Evolutionary conservation across 306 rosid species (phyloP).

Genomic region (Fagus sylvatica): DNA sequence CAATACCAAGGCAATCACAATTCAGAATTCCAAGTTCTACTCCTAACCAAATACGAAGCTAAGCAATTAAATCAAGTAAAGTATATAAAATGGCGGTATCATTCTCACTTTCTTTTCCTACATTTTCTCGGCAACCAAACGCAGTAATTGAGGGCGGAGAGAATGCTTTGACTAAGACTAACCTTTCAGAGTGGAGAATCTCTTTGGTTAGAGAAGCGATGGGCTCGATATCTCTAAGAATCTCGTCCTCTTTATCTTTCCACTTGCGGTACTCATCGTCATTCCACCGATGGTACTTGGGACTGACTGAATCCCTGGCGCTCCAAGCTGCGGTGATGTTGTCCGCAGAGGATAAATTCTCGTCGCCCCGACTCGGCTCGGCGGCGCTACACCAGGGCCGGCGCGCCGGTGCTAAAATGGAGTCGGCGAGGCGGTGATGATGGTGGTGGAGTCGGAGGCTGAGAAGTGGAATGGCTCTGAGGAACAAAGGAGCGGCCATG

Average conservation of each 20-base stretch:
- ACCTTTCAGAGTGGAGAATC: constrained; percentile 72
- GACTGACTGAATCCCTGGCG: constrained; percentile 17
- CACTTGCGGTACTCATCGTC: constrained; percentile 63
- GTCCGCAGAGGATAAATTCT: constrained; percentile 27
- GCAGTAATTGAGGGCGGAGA: not conserved
- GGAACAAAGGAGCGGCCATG: constrained; percentile 61
- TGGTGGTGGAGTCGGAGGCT: constrained; percentile 37
- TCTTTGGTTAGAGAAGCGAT: constrained; percentile 54
- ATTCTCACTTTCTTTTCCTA: not conserved
- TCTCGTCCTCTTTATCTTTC: constrained; percentile 66
- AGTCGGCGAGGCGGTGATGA: constrained; percentile 30
- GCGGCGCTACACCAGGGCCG: constrained; percentile 46
- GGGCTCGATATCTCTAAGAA: constrained; percentile 70
- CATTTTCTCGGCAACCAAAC: not conserved
- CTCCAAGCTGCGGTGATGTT: constrained; percentile 21
- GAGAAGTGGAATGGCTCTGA: constrained; percentile 41
- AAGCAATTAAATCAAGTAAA: too few species aligned
- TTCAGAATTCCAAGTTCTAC: not conserved
- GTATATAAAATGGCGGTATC: not conserved
- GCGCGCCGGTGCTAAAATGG: constrained; percentile 20
- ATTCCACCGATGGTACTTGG: constrained; percentile 39
- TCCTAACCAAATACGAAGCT: not conserved
- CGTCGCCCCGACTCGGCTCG: constrained; percentile 42
- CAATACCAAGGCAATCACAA: not conserved
- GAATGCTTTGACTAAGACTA: not conserved